A percentile compares a stretch with the other conserved stretches of the same genome.
phyloP scores from a whole-genome alignment of 768 basidiomycete species.

The Termitomyces bulborhizus region DNA sequence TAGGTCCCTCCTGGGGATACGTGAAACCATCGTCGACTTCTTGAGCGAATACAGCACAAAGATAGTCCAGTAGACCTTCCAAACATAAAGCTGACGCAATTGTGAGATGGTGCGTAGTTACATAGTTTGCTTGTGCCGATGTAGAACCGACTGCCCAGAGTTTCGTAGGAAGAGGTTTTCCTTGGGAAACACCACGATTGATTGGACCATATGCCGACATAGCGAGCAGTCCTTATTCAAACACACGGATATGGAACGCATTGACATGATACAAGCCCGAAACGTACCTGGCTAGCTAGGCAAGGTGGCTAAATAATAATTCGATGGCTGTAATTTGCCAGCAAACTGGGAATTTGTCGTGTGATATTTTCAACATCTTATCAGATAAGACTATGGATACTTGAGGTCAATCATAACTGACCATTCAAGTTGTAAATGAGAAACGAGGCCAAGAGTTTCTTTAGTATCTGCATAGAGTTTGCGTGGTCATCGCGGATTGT shows the following conservation, averaged over 20 bases:
- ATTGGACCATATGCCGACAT: slow-evolving; percentile 79
- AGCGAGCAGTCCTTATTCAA: not conserved
- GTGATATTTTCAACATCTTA: not conserved
- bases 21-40: slow-evolving; percentile 74
- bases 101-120: slow-evolving; percentile 51
- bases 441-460: no score
- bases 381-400: not conserved
- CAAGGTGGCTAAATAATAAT: not conserved
- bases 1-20: slow-evolving; percentile 76
- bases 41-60: slow-evolving; percentile 56
- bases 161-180: slow-evolving; percentile 36
- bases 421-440: no score
- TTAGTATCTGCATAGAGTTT: no score
- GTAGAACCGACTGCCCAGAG: slow-evolving; percentile 33
- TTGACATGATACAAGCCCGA: not conserved
- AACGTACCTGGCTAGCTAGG: not conserved
- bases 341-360: not conserved
- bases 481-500: not conserved
- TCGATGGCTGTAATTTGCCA: not conserved
- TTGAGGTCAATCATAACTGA: no score
- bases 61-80: slow-evolving; percentile 53
- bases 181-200: slow-evolving; percentile 19
- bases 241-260: not conserved
- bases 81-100: slow-evolving; percentile 30
- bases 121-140: slow-evolving; percentile 16